Evolutionary conservation across 1,284 basidiomycete species (phyloP), one percentile per base, ranked within the genome.

Genomic region (Heterobasidion parviporum): DNA sequence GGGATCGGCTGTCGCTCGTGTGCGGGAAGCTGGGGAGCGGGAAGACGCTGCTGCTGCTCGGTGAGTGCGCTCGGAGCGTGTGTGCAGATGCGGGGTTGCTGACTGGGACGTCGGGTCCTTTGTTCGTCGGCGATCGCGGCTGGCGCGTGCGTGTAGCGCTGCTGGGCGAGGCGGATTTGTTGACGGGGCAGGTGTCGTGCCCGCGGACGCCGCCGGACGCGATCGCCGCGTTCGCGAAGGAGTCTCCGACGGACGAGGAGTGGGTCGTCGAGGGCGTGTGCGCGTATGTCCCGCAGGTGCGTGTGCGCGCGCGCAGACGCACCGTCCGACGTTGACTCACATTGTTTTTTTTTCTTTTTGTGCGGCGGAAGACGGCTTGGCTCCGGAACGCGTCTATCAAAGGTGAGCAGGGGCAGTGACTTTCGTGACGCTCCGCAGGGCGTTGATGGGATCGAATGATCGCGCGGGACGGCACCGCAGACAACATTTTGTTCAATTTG

Each of bases 311-410:
- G 55, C n/a, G 26, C 26, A 4, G 5, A 26, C 26, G 26, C 26
- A 4, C 14, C 50, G 18, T 49, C 8, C 45, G 20, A 10, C 32
- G 26, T 18, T 50, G 35, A 33, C n/a, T 43, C 12, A 36, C 36
- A 45, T 26, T 16, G 8, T 48, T n/a, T 1, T 16, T 44, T 16
- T 32, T 48, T n/a, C 7, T 16, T 44, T 16, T 8, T 5, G 7
- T 44, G 41, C 41, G 12, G 16, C 3, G 14, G 12, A 48, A 83
- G 78, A 74, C 77, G 33, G 81, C 88, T 15, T 94, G 92, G 92
- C 78, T 97, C 38, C 85, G 93, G 56, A 97, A 97, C 67, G 94
- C 92, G 0, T 92, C 89, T 4, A 94, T 98, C 69, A 88, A 87
- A 78, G 86, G 85, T 85, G 53, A 34, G 65, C 50, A 3, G 2